These are phyloP conservation scores for Leersia perrieri DNA, from an alignment of 176 grass and related monocot genomes.

Conservation along the genomic window DNA sequence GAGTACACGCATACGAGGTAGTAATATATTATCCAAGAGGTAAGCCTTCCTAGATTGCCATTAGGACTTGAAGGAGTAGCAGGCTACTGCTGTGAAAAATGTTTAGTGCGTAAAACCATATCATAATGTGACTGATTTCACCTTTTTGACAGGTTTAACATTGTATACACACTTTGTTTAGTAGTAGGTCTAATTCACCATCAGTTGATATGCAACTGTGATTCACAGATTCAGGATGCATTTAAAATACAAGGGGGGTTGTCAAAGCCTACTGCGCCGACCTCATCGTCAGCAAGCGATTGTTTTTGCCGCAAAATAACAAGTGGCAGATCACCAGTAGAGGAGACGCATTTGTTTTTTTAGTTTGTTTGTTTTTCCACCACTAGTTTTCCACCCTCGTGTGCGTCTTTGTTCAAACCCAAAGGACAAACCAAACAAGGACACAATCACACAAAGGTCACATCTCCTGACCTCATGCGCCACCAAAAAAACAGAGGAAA, in stretches of 20 bases:
- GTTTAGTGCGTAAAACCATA: neutral
- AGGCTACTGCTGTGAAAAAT: neutral
- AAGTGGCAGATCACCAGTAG: neutral
- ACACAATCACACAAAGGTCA: neutral
- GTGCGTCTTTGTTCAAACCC: neutral
- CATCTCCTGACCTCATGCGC: too few relatives aligned
- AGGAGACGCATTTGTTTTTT: neutral
- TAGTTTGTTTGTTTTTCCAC: too few relatives aligned
- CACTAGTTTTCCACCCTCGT: neutral
- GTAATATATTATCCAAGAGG: too few relatives aligned
- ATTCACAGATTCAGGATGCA: neutral
- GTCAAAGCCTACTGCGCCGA: neutral
- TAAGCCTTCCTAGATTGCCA: too few relatives aligned
- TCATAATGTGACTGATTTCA: neutral
- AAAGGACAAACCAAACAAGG: neutral
- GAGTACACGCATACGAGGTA: too few relatives aligned
- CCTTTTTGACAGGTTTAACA: neutral
- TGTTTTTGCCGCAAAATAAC: neutral
- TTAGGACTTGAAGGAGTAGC: too few relatives aligned
- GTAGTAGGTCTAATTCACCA: neutral
- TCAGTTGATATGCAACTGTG: neutral
- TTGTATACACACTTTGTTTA: neutral
- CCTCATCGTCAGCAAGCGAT: neutral
- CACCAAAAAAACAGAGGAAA: neutral
- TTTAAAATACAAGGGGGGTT: neutral